These are phyloP conservation scores for Gelatoporia subvermispora DNA, from an alignment of 768 basidiomycete species.

Conservation along the genomic window DNA sequence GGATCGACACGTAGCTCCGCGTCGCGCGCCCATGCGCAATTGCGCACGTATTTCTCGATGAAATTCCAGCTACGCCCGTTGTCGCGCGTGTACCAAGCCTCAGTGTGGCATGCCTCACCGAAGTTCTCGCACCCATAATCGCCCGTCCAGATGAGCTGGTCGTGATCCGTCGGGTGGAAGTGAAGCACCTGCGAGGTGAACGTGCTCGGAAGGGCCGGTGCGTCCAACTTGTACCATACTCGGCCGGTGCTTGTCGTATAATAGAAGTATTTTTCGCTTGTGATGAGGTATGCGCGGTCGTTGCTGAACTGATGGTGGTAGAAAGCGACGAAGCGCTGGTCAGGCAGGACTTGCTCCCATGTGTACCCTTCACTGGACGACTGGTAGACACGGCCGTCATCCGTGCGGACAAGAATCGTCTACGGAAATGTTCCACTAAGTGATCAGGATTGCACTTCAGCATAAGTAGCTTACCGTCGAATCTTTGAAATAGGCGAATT, in stretches of 20 bases:
- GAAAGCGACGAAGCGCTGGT: slow-evolving; percentile 71
- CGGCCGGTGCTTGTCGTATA: slow-evolving; percentile 83
- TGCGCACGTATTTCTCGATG: slow-evolving; percentile 83
- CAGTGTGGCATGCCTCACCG: slow-evolving; percentile 57
- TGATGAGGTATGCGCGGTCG: slow-evolving; percentile 90
- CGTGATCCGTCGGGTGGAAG: slow-evolving; percentile 78
- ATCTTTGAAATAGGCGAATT: slow-evolving; percentile 81
- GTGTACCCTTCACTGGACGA: slow-evolving; percentile 93
- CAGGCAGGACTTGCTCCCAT: slow-evolving; percentile 66
- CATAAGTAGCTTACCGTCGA: slow-evolving; percentile 49
- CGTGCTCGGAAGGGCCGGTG: slow-evolving; percentile 72
- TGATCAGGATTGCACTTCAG: neutral
- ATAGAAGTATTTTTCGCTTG: slow-evolving; percentile 53
- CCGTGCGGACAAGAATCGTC: slow-evolving; percentile 80
- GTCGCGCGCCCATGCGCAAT: slow-evolving; percentile 92
- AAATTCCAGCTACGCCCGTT: slow-evolving; percentile 74
- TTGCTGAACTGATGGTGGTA: slow-evolving; percentile 77
- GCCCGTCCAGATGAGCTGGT: slow-evolving; percentile 88
- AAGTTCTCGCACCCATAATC: slow-evolving; percentile 55
- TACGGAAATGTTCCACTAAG: slow-evolving; percentile 24
- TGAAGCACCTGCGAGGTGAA: slow-evolving; percentile 73
- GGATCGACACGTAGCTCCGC: slow-evolving; percentile 72
- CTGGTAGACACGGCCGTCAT: slow-evolving; percentile 83
- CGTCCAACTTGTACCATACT: slow-evolving; percentile 53
- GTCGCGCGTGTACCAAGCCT: slow-evolving; percentile 69